Base-by-base conservation (phyloP, 176 grass and related monocot genomes). In the Avena atlantica region DNA sequence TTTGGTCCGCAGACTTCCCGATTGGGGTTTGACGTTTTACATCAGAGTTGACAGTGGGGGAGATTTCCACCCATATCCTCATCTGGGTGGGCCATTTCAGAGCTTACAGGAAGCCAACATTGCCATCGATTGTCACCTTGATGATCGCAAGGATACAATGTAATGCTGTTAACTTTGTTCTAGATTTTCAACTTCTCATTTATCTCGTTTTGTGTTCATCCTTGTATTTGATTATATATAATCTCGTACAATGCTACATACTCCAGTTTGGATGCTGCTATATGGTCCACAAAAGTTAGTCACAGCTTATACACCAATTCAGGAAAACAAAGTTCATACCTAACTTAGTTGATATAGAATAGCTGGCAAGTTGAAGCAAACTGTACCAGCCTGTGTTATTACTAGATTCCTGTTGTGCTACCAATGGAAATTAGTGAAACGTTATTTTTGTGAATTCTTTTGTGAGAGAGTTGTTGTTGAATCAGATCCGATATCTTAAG, bases 1-100 rank as follows among this genome's bases (percentile, higher is more conserved):
- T 55, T 56, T 77, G 25, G 24, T 31, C 50, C 8, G 50, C 24
- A 53, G 49, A 17, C 24, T 16, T 56, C 51, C 49, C 42, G 76
- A 59, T 59, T 60, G 76, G 76, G 53, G 29, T 40, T 60, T 36
- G 47, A 37, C 29, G 34, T 79, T 79, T 21, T 60, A 79, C 76
- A 79, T 79, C 31, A 79, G 76, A 20, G 31, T 61, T 31, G 76
- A 79, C 31, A 55, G 4, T n/a, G 55, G 19, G 11, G 76, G 76
- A 1, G 9, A 19, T 79, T 79, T 79, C 17, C 31, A 79, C 76
- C 14, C 31, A 29, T 79, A 79, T 14, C 76, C 55, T 79, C 50
- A 79, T 60, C 25, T 79, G 53, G 31, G 31, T 23, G 76, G 76
- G 2, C 76, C 53, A 23, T 79, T 55, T 42, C 53, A 44, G 55